Conservation (phyloP, 2,329 filamentous ascomycete species). For the Beauveria sp. region DNA sequence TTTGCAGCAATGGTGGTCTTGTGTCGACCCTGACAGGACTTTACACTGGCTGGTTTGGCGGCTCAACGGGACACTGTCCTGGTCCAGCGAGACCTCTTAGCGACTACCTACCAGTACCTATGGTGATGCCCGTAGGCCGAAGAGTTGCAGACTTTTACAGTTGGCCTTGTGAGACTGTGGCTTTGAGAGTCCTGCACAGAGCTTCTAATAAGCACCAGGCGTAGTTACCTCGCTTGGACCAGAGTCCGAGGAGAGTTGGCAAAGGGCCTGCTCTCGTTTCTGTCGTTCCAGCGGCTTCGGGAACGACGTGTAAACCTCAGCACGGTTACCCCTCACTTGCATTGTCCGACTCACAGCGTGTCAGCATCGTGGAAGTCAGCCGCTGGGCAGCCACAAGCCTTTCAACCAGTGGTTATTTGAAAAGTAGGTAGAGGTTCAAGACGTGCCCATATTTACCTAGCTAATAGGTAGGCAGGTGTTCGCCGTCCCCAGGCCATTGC, state of each 20-base stretch:
- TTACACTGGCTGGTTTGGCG: background rate
- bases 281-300: conserved; percentile 18
- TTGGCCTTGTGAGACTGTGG: background rate
- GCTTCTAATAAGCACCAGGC: background rate
- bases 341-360: background rate
- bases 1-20: background rate
- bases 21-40: background rate
- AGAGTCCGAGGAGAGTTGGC: background rate
- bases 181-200: background rate
- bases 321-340: conserved; percentile 17
- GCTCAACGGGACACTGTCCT: background rate
- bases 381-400: background rate
- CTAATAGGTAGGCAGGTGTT: too few species aligned
- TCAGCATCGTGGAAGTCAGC: background rate
- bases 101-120: background rate
- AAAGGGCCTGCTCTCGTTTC: background rate
- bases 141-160: too few species aligned
- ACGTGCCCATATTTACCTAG: background rate
- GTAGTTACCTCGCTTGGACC: background rate
- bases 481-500: too few species aligned
- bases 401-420: too few species aligned
- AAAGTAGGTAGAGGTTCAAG: too few species aligned
- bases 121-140: background rate
- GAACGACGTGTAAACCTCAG: conserved; percentile 18
- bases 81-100: background rate